A percentile compares a stretch with the other conserved stretches of the same genome.
phyloP scores from a whole-genome alignment of 257 asterid genomes.

The Gentiana straminea region DNA sequence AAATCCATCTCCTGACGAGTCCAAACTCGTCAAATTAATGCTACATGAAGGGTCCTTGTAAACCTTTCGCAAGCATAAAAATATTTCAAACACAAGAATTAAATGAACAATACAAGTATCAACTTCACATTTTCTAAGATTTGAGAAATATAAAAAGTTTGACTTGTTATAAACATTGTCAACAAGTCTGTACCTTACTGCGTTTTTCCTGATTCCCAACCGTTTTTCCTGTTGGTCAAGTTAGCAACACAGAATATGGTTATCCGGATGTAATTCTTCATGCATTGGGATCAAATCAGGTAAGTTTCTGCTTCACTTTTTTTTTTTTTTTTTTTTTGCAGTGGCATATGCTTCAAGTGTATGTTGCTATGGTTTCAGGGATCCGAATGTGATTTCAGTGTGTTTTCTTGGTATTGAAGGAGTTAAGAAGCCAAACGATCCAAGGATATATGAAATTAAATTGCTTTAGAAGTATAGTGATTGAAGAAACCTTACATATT shows the following conservation, averaged over 20 bases:
- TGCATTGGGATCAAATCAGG: slow-evolving; percentile 75
- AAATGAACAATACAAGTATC: too few relatives aligned
- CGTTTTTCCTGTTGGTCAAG: slow-evolving; percentile 73
- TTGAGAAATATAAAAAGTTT: too few relatives aligned
- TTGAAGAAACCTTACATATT: slow-evolving; percentile 74
- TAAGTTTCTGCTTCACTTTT: slow-evolving; percentile 10
- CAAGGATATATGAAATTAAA: slow-evolving; percentile 38
- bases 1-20: too few relatives aligned
- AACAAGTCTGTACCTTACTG: slow-evolving; percentile 57
- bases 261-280: slow-evolving; percentile 89
- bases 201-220: slow-evolving; percentile 65
- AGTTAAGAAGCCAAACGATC: slow-evolving; percentile 71
- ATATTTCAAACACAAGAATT: too few relatives aligned
- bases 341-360: neutral
- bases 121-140: too few relatives aligned
- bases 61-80: too few relatives aligned
- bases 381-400: slow-evolving; percentile 96
- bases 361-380: slow-evolving; percentile 37
- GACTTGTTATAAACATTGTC: too few relatives aligned
- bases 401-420: slow-evolving; percentile 92
- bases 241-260: slow-evolving; percentile 91
- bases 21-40: too few relatives aligned
- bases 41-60: too few relatives aligned
- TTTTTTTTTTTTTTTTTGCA: neutral
- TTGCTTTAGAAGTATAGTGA: slow-evolving; percentile 69